Evolutionary conservation across 2,329 filamentous ascomycete genomes (phyloP).

Genomic region (Ampelomyces quisqualis): DNA sequence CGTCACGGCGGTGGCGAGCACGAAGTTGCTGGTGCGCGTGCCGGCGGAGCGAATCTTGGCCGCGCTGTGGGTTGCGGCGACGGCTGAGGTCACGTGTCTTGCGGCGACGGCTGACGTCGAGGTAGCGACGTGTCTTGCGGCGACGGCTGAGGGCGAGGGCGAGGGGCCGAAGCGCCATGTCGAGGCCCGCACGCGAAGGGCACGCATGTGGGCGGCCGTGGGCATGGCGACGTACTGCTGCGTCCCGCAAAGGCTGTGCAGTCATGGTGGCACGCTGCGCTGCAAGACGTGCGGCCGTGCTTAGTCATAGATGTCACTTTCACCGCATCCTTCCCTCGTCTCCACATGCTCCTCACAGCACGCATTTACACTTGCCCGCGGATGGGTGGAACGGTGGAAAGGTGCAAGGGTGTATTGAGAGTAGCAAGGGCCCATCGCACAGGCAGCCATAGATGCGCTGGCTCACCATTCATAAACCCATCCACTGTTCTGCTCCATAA

Average conservation of each 20-base stretch:
- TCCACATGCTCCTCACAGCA: no score
- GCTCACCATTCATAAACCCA: constrained; percentile 88
- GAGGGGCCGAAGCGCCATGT: constrained; percentile 18
- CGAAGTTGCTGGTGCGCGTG: constrained; percentile 51
- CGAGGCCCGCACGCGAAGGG: constrained; percentile 29
- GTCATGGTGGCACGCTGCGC: constrained; percentile 19
- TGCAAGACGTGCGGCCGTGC: not conserved
- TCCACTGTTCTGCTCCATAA: constrained; percentile 74
- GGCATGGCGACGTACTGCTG: constrained; percentile 27
- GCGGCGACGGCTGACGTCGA: constrained; percentile 25
- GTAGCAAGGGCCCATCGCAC: constrained; percentile 33
- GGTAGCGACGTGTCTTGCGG: constrained; percentile 24
- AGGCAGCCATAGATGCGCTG: constrained; percentile 12
- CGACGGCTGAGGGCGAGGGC: constrained; percentile 10
- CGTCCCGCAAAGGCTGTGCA: constrained; percentile 21
- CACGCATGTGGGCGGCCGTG: constrained; percentile 30
- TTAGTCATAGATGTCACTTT: not conserved
- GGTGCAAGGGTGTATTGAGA: no score
- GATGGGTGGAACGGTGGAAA: no score
- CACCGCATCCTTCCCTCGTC: no score
- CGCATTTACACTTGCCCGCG: no score
- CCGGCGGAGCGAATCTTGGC: constrained; percentile 43
- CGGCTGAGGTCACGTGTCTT: constrained; percentile 22
- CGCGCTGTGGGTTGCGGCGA: constrained; percentile 31
- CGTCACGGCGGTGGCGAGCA: constrained; percentile 57